Evolutionary conservation across 768 basidiomycete species (phyloP).

Genomic region (Guyanaporus albipodus): DNA sequence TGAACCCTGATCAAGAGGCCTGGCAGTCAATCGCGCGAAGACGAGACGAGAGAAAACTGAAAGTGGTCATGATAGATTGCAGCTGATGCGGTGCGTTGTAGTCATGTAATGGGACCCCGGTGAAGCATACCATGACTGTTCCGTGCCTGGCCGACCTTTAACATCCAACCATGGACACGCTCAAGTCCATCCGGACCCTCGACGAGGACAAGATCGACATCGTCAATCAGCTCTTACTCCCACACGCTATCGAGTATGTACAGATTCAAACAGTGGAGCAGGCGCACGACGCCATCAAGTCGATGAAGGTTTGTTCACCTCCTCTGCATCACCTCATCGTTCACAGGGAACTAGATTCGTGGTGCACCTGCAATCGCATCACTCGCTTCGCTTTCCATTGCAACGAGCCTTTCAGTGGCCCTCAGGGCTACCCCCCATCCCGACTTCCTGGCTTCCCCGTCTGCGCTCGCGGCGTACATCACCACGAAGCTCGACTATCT

Average conservation of each 20-base stretch:
- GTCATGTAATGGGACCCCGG: too few relatives aligned
- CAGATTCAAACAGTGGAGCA: conserved; percentile 69
- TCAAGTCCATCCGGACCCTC: conserved; percentile 39
- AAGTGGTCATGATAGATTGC: too few relatives aligned
- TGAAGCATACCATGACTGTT: not conserved
- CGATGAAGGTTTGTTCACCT: conserved; percentile 71
- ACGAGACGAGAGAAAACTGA: too few relatives aligned
- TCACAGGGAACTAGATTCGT: conserved; percentile 51
- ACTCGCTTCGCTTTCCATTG: conserved; percentile 78
- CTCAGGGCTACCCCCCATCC: conserved; percentile 45
- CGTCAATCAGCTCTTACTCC: conserved; percentile 85
- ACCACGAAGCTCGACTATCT: conserved; percentile 63
- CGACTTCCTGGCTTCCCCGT: conserved; percentile 51
- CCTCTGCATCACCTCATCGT: not conserved
- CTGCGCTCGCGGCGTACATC: conserved; percentile 52
- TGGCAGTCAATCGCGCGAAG: too few relatives aligned
- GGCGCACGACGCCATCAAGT: conserved; percentile 91
- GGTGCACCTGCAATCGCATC: conserved; percentile 96
- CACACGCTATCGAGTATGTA: conserved; percentile 67
- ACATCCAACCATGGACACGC: conserved; percentile 14
- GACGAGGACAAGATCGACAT: conserved; percentile 67
- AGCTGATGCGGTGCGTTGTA: too few relatives aligned
- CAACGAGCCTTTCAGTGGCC: conserved; percentile 56
- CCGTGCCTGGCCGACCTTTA: not conserved
- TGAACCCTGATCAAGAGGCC: too few relatives aligned